Percentiles rank a stretch among this genome's conserved stretches.
phyloP scores from a whole-genome alignment of 441 rosid species.

The Metrosideros polymorpha region DNA sequence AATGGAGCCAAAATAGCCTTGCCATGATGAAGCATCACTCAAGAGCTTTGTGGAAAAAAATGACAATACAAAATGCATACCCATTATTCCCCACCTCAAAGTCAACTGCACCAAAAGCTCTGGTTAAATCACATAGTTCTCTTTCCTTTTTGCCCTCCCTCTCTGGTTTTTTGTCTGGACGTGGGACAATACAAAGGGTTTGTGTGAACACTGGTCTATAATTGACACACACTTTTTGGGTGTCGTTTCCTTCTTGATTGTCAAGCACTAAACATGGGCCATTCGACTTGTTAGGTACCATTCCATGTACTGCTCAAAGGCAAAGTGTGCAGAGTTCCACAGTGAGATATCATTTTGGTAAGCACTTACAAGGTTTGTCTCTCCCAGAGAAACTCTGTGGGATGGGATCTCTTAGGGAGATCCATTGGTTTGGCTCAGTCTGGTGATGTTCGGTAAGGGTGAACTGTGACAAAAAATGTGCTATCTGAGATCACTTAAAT shows the following conservation, averaged over 20 bases:
- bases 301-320: background rate
- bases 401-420: background rate
- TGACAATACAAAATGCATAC: background rate
- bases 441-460: background rate
- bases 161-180: background rate
- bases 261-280: background rate
- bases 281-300: background rate
- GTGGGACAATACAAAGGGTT: background rate
- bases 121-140: background rate
- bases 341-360: background rate
- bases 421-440: background rate
- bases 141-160: background rate
- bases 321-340: background rate
- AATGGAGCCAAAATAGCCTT: conserved; percentile 7
- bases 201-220: background rate
- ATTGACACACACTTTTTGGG: background rate
- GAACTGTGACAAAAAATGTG: background rate
- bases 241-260: background rate
- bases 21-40: background rate
- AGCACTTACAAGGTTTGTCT: background rate
- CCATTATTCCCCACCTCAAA: conserved; percentile 1
- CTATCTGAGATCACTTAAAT: background rate
- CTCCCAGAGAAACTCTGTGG: background rate
- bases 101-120: conserved; percentile 5
- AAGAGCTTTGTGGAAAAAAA: conserved; percentile 1